phyloP scores from a whole-genome alignment of 2,329 filamentous ascomycete species.

The Fusarium oxysporum region DNA sequence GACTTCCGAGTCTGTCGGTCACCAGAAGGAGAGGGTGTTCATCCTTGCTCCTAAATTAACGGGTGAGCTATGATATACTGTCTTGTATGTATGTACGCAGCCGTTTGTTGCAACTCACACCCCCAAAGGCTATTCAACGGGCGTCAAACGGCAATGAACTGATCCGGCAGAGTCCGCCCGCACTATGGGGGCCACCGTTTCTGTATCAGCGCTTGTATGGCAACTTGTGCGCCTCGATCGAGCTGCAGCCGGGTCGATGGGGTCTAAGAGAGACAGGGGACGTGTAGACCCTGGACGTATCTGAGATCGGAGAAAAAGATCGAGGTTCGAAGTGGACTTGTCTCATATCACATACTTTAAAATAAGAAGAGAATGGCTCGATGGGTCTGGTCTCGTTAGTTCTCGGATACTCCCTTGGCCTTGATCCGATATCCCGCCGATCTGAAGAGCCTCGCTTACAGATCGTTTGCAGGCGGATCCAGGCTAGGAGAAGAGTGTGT shows the following conservation, averaged over 20 bases:
- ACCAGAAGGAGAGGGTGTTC: not conserved
- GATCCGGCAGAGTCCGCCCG: conserved; percentile 2
- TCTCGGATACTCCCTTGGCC: not conserved
- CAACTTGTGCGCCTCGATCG: not conserved
- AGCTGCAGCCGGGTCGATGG: conserved; percentile 6
- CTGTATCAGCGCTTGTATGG: not conserved
- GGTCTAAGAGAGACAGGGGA: conserved; percentile 1
- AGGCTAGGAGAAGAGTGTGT: not conserved
- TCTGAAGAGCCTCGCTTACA: not conserved
- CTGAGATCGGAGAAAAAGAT: conserved; percentile 30
- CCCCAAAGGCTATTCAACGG: not conserved
- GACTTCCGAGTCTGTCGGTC: not conserved
- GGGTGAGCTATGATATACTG: not conserved
- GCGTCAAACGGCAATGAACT: not conserved
- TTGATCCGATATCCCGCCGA: not conserved
- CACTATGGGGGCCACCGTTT: not conserved
- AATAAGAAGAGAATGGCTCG: not conserved
- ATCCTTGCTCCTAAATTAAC: not conserved
- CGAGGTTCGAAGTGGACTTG: not conserved
- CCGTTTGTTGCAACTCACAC: not conserved
- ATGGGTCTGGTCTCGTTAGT: not conserved
- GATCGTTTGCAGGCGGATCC: not conserved
- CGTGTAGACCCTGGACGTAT: not conserved
- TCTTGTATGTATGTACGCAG: not conserved
- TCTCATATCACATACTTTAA: conserved; percentile 8